phyloP scores from a whole-genome alignment of 1,284 basidiomycete genomes.

The Microbotryum scabiosae region DNA sequence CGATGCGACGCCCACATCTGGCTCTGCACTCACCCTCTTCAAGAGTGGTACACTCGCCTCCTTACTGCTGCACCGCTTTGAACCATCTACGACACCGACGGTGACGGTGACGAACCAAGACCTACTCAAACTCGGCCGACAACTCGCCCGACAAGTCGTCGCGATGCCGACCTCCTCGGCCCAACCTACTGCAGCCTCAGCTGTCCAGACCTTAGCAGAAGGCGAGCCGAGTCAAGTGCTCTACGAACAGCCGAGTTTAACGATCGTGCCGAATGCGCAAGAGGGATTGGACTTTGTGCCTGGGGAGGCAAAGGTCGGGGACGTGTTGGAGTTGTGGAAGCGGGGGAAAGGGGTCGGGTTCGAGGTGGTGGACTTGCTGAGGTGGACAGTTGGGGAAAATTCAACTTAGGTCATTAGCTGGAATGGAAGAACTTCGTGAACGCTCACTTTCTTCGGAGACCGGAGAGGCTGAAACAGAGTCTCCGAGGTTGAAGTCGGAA shows the following conservation, averaged over 20 bases:
- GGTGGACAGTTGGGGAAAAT: conserved; percentile 40
- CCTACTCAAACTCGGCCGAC: conserved; percentile 43
- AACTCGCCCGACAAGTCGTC: conserved; percentile 72
- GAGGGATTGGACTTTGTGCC: conserved; percentile 29
- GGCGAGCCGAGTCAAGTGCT: conserved; percentile 54
- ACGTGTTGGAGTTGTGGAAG: conserved; percentile 63
- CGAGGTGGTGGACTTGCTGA: conserved; percentile 40
- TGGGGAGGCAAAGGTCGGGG: conserved; percentile 52
- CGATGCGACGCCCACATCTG: conserved; percentile 36
- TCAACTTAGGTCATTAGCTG: background rate
- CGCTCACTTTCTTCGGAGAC: too few species aligned
- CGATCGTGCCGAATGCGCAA: conserved; percentile 44
- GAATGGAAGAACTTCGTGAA: too few species aligned
- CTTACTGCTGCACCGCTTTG: conserved; percentile 57
- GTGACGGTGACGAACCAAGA: conserved; percentile 37
- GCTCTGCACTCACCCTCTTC: conserved; percentile 42
- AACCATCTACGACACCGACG: conserved; percentile 44
- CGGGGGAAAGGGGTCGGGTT: conserved; percentile 47
- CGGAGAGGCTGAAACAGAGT: too few species aligned
- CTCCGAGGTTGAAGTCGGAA: too few species aligned
- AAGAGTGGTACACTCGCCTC: conserved; percentile 57
- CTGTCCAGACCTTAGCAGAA: conserved; percentile 34
- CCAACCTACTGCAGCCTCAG: conserved; percentile 31
- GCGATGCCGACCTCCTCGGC: conserved; percentile 72
- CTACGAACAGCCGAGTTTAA: conserved; percentile 74